phyloP scores from a whole-genome alignment of 164 flowering plant genomes.

The Magnolia sinica region DNA sequence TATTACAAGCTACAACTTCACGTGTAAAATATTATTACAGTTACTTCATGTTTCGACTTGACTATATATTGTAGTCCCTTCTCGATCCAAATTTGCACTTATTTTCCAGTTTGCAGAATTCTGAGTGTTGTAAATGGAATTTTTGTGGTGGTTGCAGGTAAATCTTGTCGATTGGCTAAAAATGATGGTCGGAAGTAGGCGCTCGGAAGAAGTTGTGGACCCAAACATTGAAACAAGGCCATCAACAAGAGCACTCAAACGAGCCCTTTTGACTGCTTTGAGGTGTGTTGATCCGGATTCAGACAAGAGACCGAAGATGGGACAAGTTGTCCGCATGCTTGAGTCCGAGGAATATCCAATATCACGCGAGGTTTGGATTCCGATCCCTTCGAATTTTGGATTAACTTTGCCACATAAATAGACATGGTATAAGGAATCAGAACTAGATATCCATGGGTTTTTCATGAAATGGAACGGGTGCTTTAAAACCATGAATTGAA shows the following conservation, averaged over 20 bases:
- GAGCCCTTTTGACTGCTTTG: conserved; percentile 75
- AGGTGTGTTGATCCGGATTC: conserved; percentile 79
- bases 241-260: conserved; percentile 65
- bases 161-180: conserved; percentile 87
- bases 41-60: no score
- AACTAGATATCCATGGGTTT: background rate
- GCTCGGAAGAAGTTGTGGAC: conserved; percentile 83
- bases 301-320: conserved; percentile 75
- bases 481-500: background rate
- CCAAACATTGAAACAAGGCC: conserved; percentile 67
- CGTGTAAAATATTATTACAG: no score
- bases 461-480: background rate
- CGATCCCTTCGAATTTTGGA: background rate
- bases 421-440: background rate
- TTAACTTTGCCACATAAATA: background rate
- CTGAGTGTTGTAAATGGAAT: background rate
- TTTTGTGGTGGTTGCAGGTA: conserved; percentile 39
- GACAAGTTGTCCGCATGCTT: conserved; percentile 84
- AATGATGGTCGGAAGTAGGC: conserved; percentile 73
- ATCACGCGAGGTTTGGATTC: conserved; percentile 59
- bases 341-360: conserved; percentile 80
- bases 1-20: no score
- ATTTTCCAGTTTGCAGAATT: background rate
- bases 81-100: background rate
- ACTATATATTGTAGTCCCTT: no score